Evolutionary conservation across 2,329 filamentous ascomycete species (phyloP).

Genomic region (Bertia moriformis): DNA sequence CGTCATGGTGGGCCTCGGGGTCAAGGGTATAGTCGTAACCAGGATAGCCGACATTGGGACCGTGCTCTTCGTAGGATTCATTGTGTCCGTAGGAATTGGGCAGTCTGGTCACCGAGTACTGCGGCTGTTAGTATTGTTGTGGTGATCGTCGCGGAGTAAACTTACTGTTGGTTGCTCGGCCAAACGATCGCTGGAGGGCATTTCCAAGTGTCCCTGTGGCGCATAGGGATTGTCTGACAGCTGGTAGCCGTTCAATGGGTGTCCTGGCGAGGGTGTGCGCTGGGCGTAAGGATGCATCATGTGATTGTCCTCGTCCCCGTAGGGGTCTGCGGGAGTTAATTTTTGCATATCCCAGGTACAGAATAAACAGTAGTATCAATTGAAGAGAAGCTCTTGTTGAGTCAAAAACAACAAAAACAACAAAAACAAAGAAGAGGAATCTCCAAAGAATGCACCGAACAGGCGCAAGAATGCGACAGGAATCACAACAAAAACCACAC

Average conservation of each 20-base stretch:
- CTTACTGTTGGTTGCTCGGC: slow-evolving; percentile 45
- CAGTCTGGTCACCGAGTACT: slow-evolving; percentile 54
- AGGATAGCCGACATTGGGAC: slow-evolving; percentile 18
- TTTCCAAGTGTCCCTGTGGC: slow-evolving; percentile 31
- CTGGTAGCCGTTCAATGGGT: slow-evolving; percentile 37
- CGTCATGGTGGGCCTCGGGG: slow-evolving; percentile 75
- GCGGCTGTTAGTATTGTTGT: not conserved
- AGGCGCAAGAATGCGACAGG: too few species aligned
- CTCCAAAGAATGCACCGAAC: too few species aligned
- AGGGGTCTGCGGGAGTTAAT: slow-evolving; percentile 16
- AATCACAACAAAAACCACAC: too few species aligned
- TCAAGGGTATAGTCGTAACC: slow-evolving; percentile 60
- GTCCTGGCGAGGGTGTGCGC: slow-evolving; percentile 37
- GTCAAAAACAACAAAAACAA: too few species aligned
- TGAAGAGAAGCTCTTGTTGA: too few species aligned
- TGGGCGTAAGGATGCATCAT: slow-evolving; percentile 27
- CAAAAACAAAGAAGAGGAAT: too few species aligned
- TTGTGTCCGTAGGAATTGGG: slow-evolving; percentile 39
- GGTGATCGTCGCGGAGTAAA: slow-evolving; percentile 3
- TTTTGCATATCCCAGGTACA: too few species aligned
- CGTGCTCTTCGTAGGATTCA: slow-evolving; percentile 33
- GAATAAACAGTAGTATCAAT: too few species aligned
- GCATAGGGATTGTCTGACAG: slow-evolving; percentile 39
- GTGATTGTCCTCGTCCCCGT: slow-evolving; percentile 21
- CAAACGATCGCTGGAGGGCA: slow-evolving; percentile 42